These are phyloP conservation scores for Asterochloris sp. DNA, from an alignment of 139 green algal species.

Conservation along the genomic window DNA sequence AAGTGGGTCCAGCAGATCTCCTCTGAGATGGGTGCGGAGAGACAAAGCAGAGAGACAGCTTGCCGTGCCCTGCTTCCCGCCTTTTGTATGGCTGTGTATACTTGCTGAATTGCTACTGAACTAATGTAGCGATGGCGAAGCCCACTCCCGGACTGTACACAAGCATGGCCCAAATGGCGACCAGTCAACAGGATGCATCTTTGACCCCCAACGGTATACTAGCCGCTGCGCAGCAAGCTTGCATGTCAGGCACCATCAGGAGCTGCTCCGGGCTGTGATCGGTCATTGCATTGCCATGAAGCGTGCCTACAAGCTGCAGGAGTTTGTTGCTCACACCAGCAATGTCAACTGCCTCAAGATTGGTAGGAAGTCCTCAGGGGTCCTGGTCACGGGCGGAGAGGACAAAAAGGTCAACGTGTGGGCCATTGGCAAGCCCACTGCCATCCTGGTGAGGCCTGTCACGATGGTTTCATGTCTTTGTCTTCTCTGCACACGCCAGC, in stretches of 20 bases:
- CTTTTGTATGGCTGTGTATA: too few relatives aligned
- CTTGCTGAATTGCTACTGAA: too few relatives aligned
- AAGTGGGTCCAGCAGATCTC: constrained; percentile 25
- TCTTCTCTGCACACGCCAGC: background rate
- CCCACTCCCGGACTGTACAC: too few relatives aligned
- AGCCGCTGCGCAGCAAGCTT: too few relatives aligned
- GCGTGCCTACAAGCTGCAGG: constrained; percentile 34
- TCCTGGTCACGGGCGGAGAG: constrained; percentile 85
- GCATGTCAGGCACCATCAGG: too few relatives aligned
- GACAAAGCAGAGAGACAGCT: too few relatives aligned
- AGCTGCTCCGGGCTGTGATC: too few relatives aligned
- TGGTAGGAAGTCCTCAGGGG: constrained; percentile 59
- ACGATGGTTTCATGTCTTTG: background rate
- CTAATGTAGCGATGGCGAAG: too few relatives aligned
- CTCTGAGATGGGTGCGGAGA: background rate
- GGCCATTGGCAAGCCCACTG: constrained; percentile 64
- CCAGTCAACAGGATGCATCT: too few relatives aligned
- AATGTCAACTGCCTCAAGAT: constrained; percentile 77
- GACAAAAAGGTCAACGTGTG: constrained; percentile 88
- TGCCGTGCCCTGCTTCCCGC: too few relatives aligned
- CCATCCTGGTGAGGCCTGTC: constrained; percentile 38
- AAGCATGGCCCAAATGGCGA: too few relatives aligned
- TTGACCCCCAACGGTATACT: too few relatives aligned
- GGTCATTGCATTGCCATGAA: constrained; percentile 7
- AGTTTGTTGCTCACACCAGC: constrained; percentile 72